Base-by-base conservation (phyloP, 2,329 filamentous ascomycete species). In the Dothideomycetidae sp. region DNA sequence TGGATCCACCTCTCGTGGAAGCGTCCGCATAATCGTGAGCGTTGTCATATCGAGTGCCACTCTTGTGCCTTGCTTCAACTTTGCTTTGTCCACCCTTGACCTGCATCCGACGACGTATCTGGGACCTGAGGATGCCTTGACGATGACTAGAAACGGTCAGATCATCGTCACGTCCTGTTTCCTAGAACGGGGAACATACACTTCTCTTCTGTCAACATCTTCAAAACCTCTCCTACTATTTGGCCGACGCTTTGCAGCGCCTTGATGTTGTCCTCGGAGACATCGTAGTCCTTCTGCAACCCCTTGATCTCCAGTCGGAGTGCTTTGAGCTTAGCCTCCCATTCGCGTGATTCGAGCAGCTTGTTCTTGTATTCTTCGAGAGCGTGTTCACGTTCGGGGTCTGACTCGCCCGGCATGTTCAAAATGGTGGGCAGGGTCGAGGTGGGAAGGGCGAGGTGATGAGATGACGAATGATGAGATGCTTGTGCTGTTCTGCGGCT, bases 31-130 rank as follows among this genome's bases (percentile, higher is more conserved):
- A 62, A 98, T 98, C 43, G 90, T 98, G 50, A 98, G 80, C 13
- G 90, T 98, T 36, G 90, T 98, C 90, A 98, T 98, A 56, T 98
- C 90, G 42, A 98, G 78, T 21, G 90, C 88, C 39, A 98, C 90
- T 54, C 90, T 83, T 17, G 88, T 94, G 52, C 92, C 92, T 64
- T 98, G 90, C 73, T 96, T 98, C 57, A 98, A 68, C 70, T 94
- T 96, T 45, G 70, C 67, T 67, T 92, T 94, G 68, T 98, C 90
- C 54, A 98, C 90, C 64, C 98, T 98, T 45, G 86, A 94, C 53
- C 90, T 79, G 68, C 90, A 98, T 42, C 90, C 90, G 50, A 98
- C 90, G 42, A 98, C 92, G 64, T 98, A 98, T 67, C 90, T 75
- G 43, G 90, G 90, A 16, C 90, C 90, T 28, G 85, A 93, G 9